phyloP scores from a whole-genome alignment of 2,329 filamentous ascomycete species.

The Xylaria sp. region DNA sequence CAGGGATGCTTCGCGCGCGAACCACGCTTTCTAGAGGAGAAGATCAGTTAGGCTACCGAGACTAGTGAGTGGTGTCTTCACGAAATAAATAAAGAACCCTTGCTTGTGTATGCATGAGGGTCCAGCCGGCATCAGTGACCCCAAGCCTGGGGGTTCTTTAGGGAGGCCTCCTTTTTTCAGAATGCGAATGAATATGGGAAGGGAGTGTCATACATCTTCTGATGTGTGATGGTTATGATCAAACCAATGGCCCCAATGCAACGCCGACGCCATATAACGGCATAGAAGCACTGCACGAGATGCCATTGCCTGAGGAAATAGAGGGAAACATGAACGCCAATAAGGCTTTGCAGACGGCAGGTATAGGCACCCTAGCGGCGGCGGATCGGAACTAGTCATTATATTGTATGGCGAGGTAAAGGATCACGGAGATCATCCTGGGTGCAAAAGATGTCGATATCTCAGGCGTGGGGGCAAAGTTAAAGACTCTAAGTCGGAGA shows the following conservation, averaged over 20 bases:
- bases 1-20: constrained; percentile 21
- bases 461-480: neutral
- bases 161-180: neutral
- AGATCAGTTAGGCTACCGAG: constrained; percentile 19
- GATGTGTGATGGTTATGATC: neutral
- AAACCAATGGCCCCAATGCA: neutral
- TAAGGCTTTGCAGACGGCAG: constrained; percentile 2
- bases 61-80: constrained; percentile 8
- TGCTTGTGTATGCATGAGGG: constrained; percentile 15
- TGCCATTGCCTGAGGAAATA: neutral
- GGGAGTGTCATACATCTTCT: constrained; percentile 1
- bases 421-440: neutral
- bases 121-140: neutral
- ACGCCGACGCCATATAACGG: neutral
- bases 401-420: neutral
- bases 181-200: constrained; percentile 1
- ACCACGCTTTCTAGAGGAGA: constrained; percentile 2
- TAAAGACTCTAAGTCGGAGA: neutral
- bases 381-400: neutral
- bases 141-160: neutral
- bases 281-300: neutral
- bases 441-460: neutral
- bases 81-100: neutral
- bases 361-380: neutral
- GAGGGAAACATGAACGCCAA: neutral